phyloP scores from a whole-genome alignment of 768 basidiomycete genomes.

The Lactarius hatsudake region DNA sequence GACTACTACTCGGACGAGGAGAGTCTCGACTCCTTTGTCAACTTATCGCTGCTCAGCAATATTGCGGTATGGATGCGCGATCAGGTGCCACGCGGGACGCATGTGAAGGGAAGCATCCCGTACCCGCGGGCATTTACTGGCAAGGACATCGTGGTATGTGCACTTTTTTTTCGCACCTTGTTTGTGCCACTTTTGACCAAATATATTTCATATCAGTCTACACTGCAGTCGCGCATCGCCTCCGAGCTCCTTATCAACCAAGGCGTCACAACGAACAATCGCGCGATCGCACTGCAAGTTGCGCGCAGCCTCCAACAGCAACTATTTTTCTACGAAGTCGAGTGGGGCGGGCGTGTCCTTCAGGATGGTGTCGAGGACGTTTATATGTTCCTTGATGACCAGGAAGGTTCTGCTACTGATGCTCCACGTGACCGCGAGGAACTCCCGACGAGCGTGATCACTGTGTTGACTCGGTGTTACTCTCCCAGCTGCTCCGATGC shows the following conservation, averaged over 20 bases:
- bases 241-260: slow-evolving; percentile 77
- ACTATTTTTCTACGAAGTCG: slow-evolving; percentile 95
- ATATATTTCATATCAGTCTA: slow-evolving; percentile 52
- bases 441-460: slow-evolving; percentile 87
- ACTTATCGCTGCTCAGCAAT: slow-evolving; percentile 83
- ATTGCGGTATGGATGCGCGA: slow-evolving; percentile 87
- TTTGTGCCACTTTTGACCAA: background rate
- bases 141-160: slow-evolving; percentile 85
- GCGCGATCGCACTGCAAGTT: slow-evolving; percentile 80
- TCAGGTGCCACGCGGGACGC: slow-evolving; percentile 80
- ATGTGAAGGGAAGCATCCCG: slow-evolving; percentile 90
- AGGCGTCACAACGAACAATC: slow-evolving; percentile 69
- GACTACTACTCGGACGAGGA: slow-evolving; percentile 52
- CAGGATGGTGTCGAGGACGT: slow-evolving; percentile 91
- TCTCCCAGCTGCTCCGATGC: slow-evolving; percentile 83
- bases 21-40: slow-evolving; percentile 75
- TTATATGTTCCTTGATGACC: slow-evolving; percentile 88
- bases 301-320: slow-evolving; percentile 90
- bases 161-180: no score
- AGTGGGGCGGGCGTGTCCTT: slow-evolving; percentile 82
- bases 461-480: slow-evolving; percentile 88
- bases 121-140: slow-evolving; percentile 92
- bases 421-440: slow-evolving; percentile 59
- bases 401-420: slow-evolving; percentile 56
- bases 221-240: slow-evolving; percentile 84